Evolutionary conservation across 768 basidiomycete genomes (phyloP).

Genomic region (Hypholoma fasciculare): DNA sequence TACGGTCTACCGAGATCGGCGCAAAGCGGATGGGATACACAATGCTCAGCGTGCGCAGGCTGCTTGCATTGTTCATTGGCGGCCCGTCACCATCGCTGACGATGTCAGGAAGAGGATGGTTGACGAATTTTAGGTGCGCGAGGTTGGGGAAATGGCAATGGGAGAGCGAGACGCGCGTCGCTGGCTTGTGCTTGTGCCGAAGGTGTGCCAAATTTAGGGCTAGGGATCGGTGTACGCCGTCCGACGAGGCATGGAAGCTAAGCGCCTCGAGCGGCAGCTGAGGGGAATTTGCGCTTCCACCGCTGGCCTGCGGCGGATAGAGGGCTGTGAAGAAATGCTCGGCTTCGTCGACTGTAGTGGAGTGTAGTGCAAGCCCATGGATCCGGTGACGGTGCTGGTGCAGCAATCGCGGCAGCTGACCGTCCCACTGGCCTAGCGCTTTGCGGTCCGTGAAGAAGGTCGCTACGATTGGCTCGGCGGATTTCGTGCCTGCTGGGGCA

Average conservation of each 20-base stretch:
- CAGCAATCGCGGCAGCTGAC: slow-evolving; percentile 7
- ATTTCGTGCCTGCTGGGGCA: too few species aligned
- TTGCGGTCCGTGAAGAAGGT: neutral
- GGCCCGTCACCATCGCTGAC: neutral
- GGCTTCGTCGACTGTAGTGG: slow-evolving; percentile 10
- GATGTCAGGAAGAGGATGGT: slow-evolving; percentile 12
- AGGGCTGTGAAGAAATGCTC: slow-evolving; percentile 9
- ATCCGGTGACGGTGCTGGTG: slow-evolving; percentile 8
- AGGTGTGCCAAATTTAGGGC: neutral
- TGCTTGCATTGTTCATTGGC: slow-evolving; percentile 1
- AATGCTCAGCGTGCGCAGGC: slow-evolving; percentile 7
- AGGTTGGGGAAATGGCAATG: slow-evolving; percentile 13
- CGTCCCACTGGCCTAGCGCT: neutral
- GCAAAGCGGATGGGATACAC: slow-evolving; percentile 17
- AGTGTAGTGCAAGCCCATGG: slow-evolving; percentile 6
- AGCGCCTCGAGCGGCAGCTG: slow-evolving; percentile 4
- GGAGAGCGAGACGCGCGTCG: slow-evolving; percentile 1
- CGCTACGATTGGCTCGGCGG: too few species aligned
- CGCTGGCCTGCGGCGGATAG: slow-evolving; percentile 1
- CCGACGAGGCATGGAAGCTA: slow-evolving; percentile 8
- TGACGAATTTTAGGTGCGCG: slow-evolving; percentile 12
- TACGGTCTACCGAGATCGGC: slow-evolving; percentile 6
- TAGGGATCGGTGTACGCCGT: slow-evolving; percentile 1
- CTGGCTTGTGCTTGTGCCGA: neutral
- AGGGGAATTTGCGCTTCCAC: neutral